Evolutionary conservation across 2,329 filamentous ascomycete species (phyloP).

Genomic region (Beauveria medogensis): DNA sequence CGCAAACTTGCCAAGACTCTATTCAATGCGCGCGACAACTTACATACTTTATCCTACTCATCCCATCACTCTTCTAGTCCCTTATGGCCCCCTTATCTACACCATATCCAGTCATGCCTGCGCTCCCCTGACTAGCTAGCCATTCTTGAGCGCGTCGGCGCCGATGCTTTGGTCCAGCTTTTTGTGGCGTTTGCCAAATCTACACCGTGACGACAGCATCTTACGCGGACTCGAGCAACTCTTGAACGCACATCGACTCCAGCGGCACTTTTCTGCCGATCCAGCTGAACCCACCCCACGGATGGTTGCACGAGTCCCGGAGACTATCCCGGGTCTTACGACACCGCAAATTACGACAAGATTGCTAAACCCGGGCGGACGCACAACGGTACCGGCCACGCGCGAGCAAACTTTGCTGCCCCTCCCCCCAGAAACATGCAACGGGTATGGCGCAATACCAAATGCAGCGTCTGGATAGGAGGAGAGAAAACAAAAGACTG

Average conservation of each 20-base stretch:
- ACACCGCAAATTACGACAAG: not conserved
- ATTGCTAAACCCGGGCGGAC: not conserved
- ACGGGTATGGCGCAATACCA: not conserved
- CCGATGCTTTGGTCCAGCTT: not conserved
- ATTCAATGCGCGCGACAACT: not conserved
- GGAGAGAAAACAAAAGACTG: not conserved
- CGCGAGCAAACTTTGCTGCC: not conserved
- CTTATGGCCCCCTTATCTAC: not conserved
- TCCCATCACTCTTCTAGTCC: not conserved
- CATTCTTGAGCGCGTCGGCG: conserved; percentile 1
- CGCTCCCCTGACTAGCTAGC: not conserved
- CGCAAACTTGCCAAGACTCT: conserved; percentile 6
- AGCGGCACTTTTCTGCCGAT: conserved; percentile 6
- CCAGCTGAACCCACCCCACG: not conserved
- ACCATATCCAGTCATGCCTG: not conserved
- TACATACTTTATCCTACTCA: not conserved
- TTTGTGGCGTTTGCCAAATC: not conserved
- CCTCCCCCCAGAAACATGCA: not conserved
- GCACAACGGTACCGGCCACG: not conserved
- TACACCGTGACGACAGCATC: conserved; percentile 8
- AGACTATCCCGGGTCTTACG: not conserved
- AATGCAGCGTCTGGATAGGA: not conserved
- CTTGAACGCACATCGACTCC: not conserved
- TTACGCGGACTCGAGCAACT: not conserved
- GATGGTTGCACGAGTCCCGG: not conserved